Evolutionary conservation across 2,329 filamentous ascomycete genomes (phyloP).

Genomic region (Ophiostoma ulmi): DNA sequence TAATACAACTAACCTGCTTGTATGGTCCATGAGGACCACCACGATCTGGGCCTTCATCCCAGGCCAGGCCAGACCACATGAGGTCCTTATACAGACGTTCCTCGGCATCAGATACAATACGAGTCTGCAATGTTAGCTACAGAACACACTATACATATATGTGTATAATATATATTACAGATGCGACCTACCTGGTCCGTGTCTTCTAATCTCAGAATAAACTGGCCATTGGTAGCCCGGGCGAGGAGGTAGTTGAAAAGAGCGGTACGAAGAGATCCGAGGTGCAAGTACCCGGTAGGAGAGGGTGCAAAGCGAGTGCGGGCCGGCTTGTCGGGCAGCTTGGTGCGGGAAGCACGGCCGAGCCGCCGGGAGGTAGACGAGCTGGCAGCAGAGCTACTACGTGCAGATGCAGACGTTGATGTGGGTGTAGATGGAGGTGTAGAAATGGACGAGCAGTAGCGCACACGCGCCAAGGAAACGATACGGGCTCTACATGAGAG

Average conservation of each 20-base stretch:
- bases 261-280: constrained; percentile 86
- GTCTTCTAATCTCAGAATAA: constrained; percentile 87
- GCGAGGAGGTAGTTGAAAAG: constrained; percentile 95
- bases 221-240: constrained; percentile 79
- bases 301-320: constrained; percentile 91
- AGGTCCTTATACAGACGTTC: constrained; percentile 71
- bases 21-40: constrained; percentile 83
- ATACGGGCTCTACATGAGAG: constrained; percentile 14
- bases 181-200: constrained; percentile 68
- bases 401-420: not conserved
- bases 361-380: constrained; percentile 13
- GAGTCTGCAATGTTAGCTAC: constrained; percentile 53
- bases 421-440: constrained; percentile 1
- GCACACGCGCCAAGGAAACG: not conserved
- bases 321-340: constrained; percentile 50
- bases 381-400: not conserved
- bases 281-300: constrained; percentile 86
- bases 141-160: not conserved
- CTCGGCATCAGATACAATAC: constrained; percentile 76
- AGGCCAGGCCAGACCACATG: constrained; percentile 80
- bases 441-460: not conserved
- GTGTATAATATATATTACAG: too few species aligned
- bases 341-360: not conserved
- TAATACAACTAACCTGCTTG: constrained; percentile 57
- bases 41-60: constrained; percentile 87